Base-by-base conservation (phyloP, 2,329 filamentous ascomycete species). In the Fusarium papillatum region DNA sequence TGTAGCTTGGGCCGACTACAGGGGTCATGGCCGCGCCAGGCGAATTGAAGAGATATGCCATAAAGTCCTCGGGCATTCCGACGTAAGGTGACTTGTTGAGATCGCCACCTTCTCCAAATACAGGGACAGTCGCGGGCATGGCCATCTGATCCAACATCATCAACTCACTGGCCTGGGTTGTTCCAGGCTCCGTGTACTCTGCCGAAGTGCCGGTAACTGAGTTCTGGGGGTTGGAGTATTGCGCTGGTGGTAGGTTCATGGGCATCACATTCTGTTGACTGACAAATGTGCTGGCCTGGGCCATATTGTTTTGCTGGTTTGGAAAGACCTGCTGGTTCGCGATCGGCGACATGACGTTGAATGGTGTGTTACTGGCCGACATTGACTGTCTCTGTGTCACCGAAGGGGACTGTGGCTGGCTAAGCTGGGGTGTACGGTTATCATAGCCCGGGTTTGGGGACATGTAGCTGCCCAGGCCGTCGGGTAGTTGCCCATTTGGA, bases 11-110 rank as follows among this genome's bases (percentile, higher is more conserved):
- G 26, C 87, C 85, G 70, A 88, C 83, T 71, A 90, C 86, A 31
- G 89, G 88, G 36, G 90, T 76, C 71, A 82, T 78, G 10, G 82
- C 80, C 22, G 81, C 76, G 34, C 78, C 73, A 9, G 82, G 72
- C 4, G 83, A 82, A 81, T 94, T 96, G 84, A 97, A 97, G 31
- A 97, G 84, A 88, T 94, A 98, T 7, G 93, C 93, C 75, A 96
- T 93, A 80, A 97, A 97, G 80, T 98, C 95, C 81, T 97, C 95
- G 0, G 95, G 93, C 86, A 97, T 94, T 11, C 94, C 93, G 6
- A 90, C 89, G 81, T 96, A 96, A 0, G 96, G 95, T 4, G 95
- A 98, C 69, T 96, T 94, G 78, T 94, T 96, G 48, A 91, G 79
- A 71, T 95, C 93, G 22, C 91, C 93, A 78, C 98, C 95, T 31